Evolutionary conservation across 2,329 filamentous ascomycete genomes (phyloP), one percentile per base, ranked within the genome.

Genomic region (Neofusicoccum parvum): DNA sequence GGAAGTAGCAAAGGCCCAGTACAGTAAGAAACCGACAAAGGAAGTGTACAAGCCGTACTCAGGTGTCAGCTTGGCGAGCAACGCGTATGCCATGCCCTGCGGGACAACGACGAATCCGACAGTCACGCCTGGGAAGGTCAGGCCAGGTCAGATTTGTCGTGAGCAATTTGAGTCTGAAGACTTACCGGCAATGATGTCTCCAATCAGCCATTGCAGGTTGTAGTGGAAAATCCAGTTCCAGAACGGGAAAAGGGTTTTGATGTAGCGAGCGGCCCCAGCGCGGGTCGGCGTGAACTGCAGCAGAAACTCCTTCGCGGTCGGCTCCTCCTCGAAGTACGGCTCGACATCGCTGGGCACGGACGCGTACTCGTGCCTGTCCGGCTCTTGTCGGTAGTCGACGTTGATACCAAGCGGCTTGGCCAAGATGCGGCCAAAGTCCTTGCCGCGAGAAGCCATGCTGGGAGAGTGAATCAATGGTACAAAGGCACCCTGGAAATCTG

Each of bases 1-100:
- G 1, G 94, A 97, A 0, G 94, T 98, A 12, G 94, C 94, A 74
- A 97, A 97, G 75, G 97, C 90, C 94, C 94, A 97, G 79, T 98
- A 98, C 66, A 96, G 84, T 68, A 96, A 77, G 3, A 96, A 93
- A 59, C 94, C 94, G 85, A 97, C 95, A 75, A 98, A 97, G 0
- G 94, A 97, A 0, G 94, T 94, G 79, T 96, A 96, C 1, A 97
- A 85, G 62, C 94, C 94, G 73, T 89, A 97, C 72, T 97, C 85
- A 3, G 90, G 87, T 0, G 86, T 83, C 27, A 97, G 83, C 64
- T 88, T 86, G 58, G 94, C 94, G 27, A 98, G 85, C 68, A 88
- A 84, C 32, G 94, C 93, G 79, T 98, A 98, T 0, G 94, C 93
- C 94, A 98, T 97, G 69, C 92, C 90, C 75, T 98, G 94, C 5